Conservation (phyloP, 495 filamentous ascomycete genomes). For the Neurospora sp. region DNA sequence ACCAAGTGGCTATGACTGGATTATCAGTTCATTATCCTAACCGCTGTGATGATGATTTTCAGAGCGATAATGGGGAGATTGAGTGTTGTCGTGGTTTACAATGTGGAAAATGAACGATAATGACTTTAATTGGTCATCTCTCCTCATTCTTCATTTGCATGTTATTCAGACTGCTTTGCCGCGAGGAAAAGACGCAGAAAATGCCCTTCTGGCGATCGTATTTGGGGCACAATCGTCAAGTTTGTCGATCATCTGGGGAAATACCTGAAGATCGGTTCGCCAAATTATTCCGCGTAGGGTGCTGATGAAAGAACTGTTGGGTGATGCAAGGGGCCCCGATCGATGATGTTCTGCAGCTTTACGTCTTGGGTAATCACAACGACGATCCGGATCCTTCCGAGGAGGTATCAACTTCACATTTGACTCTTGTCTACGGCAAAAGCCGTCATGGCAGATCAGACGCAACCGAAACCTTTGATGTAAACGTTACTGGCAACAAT, state of each 20-base stretch:
- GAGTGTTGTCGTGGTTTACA: no score
- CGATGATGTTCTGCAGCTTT: background rate
- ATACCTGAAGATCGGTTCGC: background rate
- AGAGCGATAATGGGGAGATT: background rate
- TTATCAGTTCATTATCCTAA: background rate
- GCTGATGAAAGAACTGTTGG: background rate
- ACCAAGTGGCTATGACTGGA: background rate
- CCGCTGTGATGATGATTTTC: background rate
- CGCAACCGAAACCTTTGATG: background rate
- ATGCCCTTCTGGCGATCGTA: background rate
- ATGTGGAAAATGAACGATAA: no score
- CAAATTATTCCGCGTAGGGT: background rate
- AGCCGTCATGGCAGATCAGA: background rate
- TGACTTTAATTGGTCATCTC: background rate
- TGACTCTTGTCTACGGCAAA: background rate
- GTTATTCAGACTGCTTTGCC: background rate
- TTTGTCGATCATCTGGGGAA: background rate
- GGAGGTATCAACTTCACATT: background rate
- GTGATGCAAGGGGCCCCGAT: background rate
- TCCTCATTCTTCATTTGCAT: background rate
- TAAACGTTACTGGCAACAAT: background rate
- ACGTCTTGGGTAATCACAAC: background rate
- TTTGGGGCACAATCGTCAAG: background rate
- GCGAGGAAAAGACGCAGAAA: background rate
- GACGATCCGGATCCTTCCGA: background rate